phyloP scores from a whole-genome alignment of 2,329 filamentous ascomycete genomes.

The Curvularia lunata region DNA sequence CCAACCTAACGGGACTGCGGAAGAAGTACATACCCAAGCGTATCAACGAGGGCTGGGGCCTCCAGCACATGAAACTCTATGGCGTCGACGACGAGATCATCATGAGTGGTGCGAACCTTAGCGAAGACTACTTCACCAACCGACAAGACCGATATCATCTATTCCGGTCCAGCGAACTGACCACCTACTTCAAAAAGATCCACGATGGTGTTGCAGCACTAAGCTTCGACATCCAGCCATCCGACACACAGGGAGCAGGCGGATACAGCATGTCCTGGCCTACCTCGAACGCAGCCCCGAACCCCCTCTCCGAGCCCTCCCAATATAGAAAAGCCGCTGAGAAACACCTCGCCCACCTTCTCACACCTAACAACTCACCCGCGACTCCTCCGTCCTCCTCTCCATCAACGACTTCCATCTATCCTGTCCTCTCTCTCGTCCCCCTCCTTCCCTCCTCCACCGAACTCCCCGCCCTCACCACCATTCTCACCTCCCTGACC shows the following conservation, averaged over 20 bases:
- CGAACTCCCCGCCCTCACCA: slow-evolving; percentile 81
- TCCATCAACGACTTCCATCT: slow-evolving; percentile 66
- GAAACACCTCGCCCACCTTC: slow-evolving; percentile 68
- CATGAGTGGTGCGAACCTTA: slow-evolving; percentile 86
- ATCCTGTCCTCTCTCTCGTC: slow-evolving; percentile 86
- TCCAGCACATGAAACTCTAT: slow-evolving; percentile 99
- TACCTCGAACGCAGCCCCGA: slow-evolving; percentile 72
- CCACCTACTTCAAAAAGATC: slow-evolving; percentile 80
- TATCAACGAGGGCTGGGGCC: slow-evolving; percentile 97
- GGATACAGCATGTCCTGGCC: slow-evolving; percentile 75
- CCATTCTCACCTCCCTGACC: slow-evolving; percentile 75
- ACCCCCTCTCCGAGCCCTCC: slow-evolving; percentile 73
- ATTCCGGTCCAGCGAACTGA: slow-evolving; percentile 78
- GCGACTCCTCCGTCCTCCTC: neutral
- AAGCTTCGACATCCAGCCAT: slow-evolving; percentile 79
- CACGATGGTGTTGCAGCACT: slow-evolving; percentile 79
- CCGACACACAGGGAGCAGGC: slow-evolving; percentile 53
- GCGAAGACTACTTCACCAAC: slow-evolving; percentile 93
- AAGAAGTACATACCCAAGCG: slow-evolving; percentile 85
- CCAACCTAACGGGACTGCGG: slow-evolving; percentile 84
- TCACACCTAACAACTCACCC: slow-evolving; percentile 58
- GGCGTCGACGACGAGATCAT: slow-evolving; percentile 95
- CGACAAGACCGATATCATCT: slow-evolving; percentile 94
- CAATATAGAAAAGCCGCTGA: slow-evolving; percentile 75
- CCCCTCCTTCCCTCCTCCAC: slow-evolving; percentile 87